Base-by-base conservation (phyloP, 1,139 yeast genomes). In the Taphrina flavorubra region DNA sequence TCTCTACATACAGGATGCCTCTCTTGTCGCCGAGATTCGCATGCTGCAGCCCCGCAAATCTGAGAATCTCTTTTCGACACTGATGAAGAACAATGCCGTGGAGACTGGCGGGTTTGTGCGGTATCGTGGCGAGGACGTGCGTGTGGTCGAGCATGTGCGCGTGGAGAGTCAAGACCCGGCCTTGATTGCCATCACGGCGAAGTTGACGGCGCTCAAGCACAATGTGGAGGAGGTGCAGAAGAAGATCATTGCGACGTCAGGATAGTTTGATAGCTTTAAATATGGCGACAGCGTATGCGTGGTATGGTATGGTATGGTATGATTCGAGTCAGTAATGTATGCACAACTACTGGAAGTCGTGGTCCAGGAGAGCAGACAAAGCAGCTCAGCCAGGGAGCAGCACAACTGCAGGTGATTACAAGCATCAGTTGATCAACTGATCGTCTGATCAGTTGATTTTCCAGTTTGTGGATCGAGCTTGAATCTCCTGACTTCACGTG, bases 161-260 rank as follows among this genome's bases (percentile, higher is more conserved):
- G 79, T 80, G 16, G 79, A 80, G 40, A 78, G 83, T 40, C 83
- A 82, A 70, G 85, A 83, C 70, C 85, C 85, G 6, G 78, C 78
- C 61, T 72, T 83, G 58, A 78, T 83, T 25, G 79, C 83, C 42
- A 79, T 82, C 5, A 75, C 79, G 25, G 77, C 84, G 7, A 82
- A 82, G 71, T 73, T 83, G 56, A 76, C 74, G 58, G 79, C 67
- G 8, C 36, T 63, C 39, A 63, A 56, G 61, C 60, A 63, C 42
- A 34, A 34, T n/a, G 61, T 63, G 8, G 61, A 63, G 42, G 61
- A 63, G 61, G 55, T 63, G 14, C 61, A 44, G 18, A 56, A 44
- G 37, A 63, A 63, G 53, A 40, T 62, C 46, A 36, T 16, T 16
- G 65, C 65, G 11, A 62, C 65, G 5, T 47, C 37, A 40, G 53